Evolutionary conservation across 2,329 filamentous ascomycete genomes (phyloP).

Genomic region (Hypoxylon sp.): DNA sequence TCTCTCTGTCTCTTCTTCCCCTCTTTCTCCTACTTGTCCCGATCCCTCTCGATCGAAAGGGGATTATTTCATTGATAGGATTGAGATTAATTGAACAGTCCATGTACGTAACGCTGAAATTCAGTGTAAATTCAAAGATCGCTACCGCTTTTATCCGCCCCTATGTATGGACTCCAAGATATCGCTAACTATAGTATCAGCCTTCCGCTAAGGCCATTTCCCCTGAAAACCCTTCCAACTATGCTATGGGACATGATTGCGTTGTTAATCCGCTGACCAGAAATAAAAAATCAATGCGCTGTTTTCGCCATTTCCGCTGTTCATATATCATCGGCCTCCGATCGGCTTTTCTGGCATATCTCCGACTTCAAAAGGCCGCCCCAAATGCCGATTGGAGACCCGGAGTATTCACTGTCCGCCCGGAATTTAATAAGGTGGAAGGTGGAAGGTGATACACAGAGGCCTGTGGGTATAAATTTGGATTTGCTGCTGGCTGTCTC

Average conservation of each 20-base stretch:
- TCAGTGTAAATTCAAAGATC: constrained; percentile 7
- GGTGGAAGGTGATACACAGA: not conserved
- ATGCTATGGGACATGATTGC: constrained; percentile 10
- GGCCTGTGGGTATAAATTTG: not conserved
- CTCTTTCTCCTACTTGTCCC: not conserved
- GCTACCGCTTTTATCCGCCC: constrained; percentile 19
- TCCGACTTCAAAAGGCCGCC: not conserved
- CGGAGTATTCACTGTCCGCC: not conserved
- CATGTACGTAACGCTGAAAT: not conserved
- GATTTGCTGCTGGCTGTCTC: not conserved
- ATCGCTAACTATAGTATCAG: constrained; percentile 3
- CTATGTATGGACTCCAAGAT: constrained; percentile 4
- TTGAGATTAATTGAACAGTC: not conserved
- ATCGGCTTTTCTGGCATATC: not conserved
- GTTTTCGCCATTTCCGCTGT: not conserved
- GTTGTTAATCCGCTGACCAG: not conserved
- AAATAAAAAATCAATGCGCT: not conserved
- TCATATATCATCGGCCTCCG: not conserved
- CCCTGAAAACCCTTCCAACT: not conserved
- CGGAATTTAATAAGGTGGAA: not conserved
- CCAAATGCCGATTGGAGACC: not conserved
- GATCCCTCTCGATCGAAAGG: not conserved
- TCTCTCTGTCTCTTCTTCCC: not conserved
- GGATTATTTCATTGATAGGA: not conserved
- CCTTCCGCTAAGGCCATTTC: not conserved